A percentile compares a stretch with the other conserved stretches of the same genome.
These are phyloP conservation scores for Debaryomycetaceae sp. DNA, from an alignment of 1,139 yeast genomes.

Conservation along the genomic window DNA sequence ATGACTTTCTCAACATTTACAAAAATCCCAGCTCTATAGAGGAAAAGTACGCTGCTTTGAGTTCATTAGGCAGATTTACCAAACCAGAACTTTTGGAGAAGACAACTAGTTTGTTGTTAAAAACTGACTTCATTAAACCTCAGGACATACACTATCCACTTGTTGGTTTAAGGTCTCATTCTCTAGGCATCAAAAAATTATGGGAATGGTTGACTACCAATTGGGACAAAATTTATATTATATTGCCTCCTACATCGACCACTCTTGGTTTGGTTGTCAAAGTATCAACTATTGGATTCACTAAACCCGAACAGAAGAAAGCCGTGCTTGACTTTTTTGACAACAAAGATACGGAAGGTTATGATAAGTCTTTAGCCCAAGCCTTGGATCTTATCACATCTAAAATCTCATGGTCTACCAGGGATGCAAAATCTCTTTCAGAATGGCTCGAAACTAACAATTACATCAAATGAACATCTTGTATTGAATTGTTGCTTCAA, in stretches of 20 bases:
- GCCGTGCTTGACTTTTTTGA: slow-evolving; percentile 59
- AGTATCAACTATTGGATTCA: slow-evolving; percentile 61
- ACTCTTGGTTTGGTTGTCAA: slow-evolving; percentile 74
- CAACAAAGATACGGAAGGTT: slow-evolving; percentile 65
- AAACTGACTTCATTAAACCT: slow-evolving; percentile 65
- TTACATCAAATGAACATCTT: slow-evolving; percentile 22
- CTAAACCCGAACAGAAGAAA: slow-evolving; percentile 55
- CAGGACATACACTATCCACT: slow-evolving; percentile 85
- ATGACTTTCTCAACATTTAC: slow-evolving; percentile 62
- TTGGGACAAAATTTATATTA: slow-evolving; percentile 64
- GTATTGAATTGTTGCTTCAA: not conserved
- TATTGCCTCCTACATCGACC: slow-evolving; percentile 78
- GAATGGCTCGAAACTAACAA: slow-evolving; percentile 53
- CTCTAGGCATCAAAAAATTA: slow-evolving; percentile 59
- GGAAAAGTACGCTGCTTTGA: slow-evolving; percentile 74
- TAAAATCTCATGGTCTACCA: slow-evolving; percentile 61
- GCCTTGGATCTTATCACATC: slow-evolving; percentile 64
- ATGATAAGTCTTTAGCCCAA: slow-evolving; percentile 70
- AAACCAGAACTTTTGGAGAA: slow-evolving; percentile 55
- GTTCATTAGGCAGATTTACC: slow-evolving; percentile 69
- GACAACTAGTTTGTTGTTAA: slow-evolving; percentile 59
- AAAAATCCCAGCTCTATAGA: slow-evolving; percentile 63
- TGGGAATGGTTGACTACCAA: slow-evolving; percentile 79
- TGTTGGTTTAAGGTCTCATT: slow-evolving; percentile 63
- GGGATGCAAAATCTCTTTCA: slow-evolving; percentile 55